Evolutionary conservation across 441 rosid genomes (phyloP), one percentile per base, ranked within the genome.

Genomic region (Populus tomentosa): DNA sequence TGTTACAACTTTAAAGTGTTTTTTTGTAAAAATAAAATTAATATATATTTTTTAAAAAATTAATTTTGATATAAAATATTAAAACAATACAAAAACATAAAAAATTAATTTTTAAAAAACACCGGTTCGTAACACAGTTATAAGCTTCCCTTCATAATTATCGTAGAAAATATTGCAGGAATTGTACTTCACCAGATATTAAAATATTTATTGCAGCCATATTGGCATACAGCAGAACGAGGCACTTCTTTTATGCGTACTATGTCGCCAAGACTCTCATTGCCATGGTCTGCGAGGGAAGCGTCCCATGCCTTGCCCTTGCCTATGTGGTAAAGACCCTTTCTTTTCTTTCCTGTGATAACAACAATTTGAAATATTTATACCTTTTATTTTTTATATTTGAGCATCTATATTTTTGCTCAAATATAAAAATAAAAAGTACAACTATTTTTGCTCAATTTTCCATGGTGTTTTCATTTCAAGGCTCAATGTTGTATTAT

Each of bases 241-340:
- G 76, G 75, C 76, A 74, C 11, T 85, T 82, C 90, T 91, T 94
- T 82, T 94, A 91, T 72, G 77, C 87, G 3, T 93, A 93, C 85
- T 94, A 85, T 46, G 85, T 85, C 30, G 80, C 90, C 67, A 88
- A 75, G 80, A 94, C 95, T 53, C 84, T 94, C 56, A 89, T 91
- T 6, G 79, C 95, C 75, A 89, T 92, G 77, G 73, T 93, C 40
- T 90, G 95, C 69, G 98, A 91, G 75, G 98, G 98, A 84, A 91
- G 91, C 68, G 89, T 91, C 70, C 89, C 87, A 5, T 93, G 94
- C 82, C 92, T 94, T 7, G 84, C 97, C 74, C 94, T 93, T 14
- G 98, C 98, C 79, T 94, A 91, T 14, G 94, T 91, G 93, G 98
- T 94, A 90, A 76, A 1, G 2, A 20, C 26, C 5, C 16, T 24